Percentiles rank a stretch among this genome's conserved stretches.
Conservation (phyloP, 169 alveolate species). For the Eimeria sp. region DNA sequence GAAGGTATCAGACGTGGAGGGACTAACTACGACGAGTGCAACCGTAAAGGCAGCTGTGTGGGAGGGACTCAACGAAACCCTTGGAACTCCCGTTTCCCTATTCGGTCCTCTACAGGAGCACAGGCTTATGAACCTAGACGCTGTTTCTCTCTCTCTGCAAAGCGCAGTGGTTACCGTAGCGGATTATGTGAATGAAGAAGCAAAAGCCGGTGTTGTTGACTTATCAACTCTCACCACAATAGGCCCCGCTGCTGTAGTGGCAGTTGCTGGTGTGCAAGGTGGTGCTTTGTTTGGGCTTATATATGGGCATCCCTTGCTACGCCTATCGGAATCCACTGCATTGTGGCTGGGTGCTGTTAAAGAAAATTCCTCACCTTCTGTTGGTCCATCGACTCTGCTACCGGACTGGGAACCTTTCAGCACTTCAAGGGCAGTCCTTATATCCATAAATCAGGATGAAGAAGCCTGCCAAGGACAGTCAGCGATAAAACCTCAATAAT, state of each 20-base stretch:
- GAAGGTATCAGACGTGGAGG: conserved; percentile 9
- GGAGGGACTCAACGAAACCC: conserved; percentile 3
- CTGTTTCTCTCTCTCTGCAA: conserved; percentile 63
- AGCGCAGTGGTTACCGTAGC: conserved; percentile 54
- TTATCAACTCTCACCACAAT: background rate
- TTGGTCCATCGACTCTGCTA: conserved; percentile 51
- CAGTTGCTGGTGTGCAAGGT: conserved; percentile 53
- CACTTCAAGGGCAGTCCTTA: conserved; percentile 33
- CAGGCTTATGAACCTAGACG: conserved; percentile 45
- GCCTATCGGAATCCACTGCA: conserved; percentile 41
- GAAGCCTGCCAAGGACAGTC: conserved; percentile 62
- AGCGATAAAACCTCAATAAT: background rate
- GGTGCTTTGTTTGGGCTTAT: conserved; percentile 50
- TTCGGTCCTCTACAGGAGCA: conserved; percentile 33
- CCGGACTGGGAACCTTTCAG: conserved; percentile 37
- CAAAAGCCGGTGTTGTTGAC: conserved; percentile 7
- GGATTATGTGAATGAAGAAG: conserved; percentile 26
- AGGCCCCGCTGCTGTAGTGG: background rate
- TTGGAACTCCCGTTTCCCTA: conserved; percentile 19
- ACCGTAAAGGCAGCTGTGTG: conserved; percentile 53
- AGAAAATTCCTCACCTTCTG: conserved; percentile 1
- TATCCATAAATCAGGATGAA: conserved; percentile 12
- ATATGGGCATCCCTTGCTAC: conserved; percentile 58
- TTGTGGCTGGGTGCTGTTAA: conserved; percentile 47
- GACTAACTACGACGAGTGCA: conserved; percentile 21